phyloP scores from a whole-genome alignment of 352 stramenopile genomes.

The Phytophthora quininea region DNA sequence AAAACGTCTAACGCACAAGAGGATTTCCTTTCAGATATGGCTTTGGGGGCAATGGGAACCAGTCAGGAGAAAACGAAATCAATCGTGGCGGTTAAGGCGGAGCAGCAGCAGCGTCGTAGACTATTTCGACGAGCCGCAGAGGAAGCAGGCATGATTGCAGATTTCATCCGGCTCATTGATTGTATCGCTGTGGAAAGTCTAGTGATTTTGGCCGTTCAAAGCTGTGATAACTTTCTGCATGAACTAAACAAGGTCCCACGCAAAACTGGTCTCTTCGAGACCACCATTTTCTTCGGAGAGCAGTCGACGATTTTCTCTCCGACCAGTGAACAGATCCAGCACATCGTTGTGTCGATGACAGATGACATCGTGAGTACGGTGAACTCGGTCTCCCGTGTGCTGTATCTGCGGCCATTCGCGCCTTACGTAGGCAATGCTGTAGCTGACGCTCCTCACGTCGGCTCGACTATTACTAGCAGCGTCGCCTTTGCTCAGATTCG shows the following conservation, averaged over 20 bases:
- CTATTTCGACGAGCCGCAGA: constrained; percentile 86
- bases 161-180: constrained; percentile 94
- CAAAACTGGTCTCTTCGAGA: constrained; percentile 94
- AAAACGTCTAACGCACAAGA: constrained; percentile 65
- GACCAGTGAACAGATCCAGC: constrained; percentile 89
- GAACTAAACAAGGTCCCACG: constrained; percentile 88
- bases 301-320: constrained; percentile 84
- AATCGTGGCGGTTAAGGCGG: constrained; percentile 92
- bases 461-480: constrained; percentile 73
- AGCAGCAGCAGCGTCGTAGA: constrained; percentile 83
- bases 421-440: constrained; percentile 73
- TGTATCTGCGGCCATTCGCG: constrained; percentile 90
- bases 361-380: constrained; percentile 90
- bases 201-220: constrained; percentile 84
- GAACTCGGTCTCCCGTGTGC: constrained; percentile 88
- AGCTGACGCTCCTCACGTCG: constrained; percentile 77
- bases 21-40: constrained; percentile 61
- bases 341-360: constrained; percentile 88
- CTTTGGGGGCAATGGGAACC: constrained; percentile 26
- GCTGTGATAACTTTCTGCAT: constrained; percentile 84
- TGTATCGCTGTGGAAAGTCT: constrained; percentile 93
- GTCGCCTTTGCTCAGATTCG: constrained; percentile 79
- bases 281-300: constrained; percentile 91
- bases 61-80: constrained; percentile 90
- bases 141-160: constrained; percentile 90